A percentile compares a stretch with the other conserved stretches of the same genome.
phyloP scores from a whole-genome alignment of 2,329 filamentous ascomycete species.

The Arthrobotrys iridis region DNA sequence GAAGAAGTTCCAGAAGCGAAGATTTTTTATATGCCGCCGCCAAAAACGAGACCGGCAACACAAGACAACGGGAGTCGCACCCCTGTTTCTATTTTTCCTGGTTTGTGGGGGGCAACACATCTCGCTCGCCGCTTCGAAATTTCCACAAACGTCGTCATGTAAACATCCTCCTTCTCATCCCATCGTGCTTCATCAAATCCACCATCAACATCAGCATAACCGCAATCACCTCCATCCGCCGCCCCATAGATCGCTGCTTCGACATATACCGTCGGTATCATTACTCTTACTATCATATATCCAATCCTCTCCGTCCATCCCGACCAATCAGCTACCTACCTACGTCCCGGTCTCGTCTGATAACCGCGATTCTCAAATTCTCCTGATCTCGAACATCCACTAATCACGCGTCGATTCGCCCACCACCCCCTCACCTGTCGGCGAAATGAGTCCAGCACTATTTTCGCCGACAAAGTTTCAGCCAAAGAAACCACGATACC shows the following conservation, averaged over 20 bases:
- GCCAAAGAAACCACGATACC: slow-evolving; percentile 28
- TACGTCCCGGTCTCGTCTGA: neutral
- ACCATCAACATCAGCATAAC: neutral
- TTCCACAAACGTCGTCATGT: slow-evolving; percentile 70
- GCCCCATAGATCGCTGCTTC: neutral
- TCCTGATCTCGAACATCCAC: slow-evolving; percentile 36
- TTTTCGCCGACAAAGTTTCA: slow-evolving; percentile 43
- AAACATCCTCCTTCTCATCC: slow-evolving; percentile 34
- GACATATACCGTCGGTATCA: neutral
- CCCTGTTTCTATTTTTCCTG: slow-evolving; percentile 2
- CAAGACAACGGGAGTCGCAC: no score
- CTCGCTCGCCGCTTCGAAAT: slow-evolving; percentile 66
- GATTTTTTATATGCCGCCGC: slow-evolving; percentile 55
- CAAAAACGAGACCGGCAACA: no score
- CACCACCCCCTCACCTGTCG: neutral
- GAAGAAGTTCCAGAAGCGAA: slow-evolving; percentile 61
- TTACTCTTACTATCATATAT: neutral
- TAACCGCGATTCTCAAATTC: slow-evolving; percentile 35
- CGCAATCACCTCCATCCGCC: neutral
- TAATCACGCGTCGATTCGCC: slow-evolving; percentile 50
- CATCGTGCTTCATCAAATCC: slow-evolving; percentile 19
- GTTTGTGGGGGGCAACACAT: slow-evolving; percentile 45
- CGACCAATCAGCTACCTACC: neutral
- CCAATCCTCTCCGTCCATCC: slow-evolving; percentile 6
- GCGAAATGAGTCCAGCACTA: slow-evolving; percentile 43